These are phyloP conservation scores for Xylogone sp. DNA, from an alignment of 2,329 filamentous ascomycete species.

Conservation along the genomic window DNA sequence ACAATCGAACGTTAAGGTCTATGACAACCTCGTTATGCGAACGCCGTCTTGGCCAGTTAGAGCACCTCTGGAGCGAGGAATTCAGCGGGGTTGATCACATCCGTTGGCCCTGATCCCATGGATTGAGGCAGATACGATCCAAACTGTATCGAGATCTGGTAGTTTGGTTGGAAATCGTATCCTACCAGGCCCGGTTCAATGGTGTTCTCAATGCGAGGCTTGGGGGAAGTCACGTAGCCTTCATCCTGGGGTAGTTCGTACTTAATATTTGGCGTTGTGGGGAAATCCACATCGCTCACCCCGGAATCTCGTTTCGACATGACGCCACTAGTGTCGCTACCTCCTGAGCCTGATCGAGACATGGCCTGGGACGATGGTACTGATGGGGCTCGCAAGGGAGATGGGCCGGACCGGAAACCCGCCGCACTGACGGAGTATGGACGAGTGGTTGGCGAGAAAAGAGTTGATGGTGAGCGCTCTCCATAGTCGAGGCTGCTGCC, in stretches of 20 bases:
- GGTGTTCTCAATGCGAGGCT: neutral
- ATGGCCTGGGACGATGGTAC: neutral
- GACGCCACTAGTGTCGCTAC: neutral
- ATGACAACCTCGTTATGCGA: too few relatives aligned
- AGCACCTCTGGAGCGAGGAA: too few relatives aligned
- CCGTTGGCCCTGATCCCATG: too few relatives aligned
- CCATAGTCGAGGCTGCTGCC: neutral
- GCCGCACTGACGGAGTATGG: neutral
- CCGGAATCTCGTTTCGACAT: neutral
- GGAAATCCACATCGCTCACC: neutral
- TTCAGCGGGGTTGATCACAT: too few relatives aligned
- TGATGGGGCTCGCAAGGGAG: neutral
- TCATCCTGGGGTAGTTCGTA: neutral
- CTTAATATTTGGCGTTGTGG: neutral
- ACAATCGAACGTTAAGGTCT: too few relatives aligned
- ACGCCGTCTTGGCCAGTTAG: too few relatives aligned
- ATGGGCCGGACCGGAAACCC: neutral
- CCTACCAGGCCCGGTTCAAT: neutral
- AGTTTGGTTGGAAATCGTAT: neutral
- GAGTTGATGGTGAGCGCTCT: neutral
- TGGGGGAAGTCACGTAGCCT: neutral
- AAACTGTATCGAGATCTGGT: neutral
- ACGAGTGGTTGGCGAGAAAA: neutral
- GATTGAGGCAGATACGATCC: neutral
- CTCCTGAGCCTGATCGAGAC: neutral